Evolutionary conservation across 371 early-diverging fungal species (phyloP), one percentile per base, ranked within the genome.

Genomic region (Haplosporangium sp.): DNA sequence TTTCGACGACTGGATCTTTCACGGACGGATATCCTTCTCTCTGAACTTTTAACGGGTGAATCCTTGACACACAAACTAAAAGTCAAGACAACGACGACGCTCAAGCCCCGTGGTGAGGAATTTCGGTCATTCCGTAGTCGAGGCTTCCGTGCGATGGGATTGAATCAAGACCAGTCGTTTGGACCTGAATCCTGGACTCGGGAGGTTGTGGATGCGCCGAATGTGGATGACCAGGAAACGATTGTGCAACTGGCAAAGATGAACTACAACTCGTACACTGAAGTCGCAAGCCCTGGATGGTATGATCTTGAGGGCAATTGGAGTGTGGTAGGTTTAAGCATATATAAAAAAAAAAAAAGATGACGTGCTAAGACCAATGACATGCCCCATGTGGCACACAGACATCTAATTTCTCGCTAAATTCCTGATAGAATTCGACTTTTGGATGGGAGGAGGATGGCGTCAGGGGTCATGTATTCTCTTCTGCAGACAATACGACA

Each of bases 361-460:
- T 48, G 48, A 1, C 10, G 43, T 43, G 43, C 7, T 13, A 43
- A 16, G 9, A 48, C 16, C n/a, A n/a, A n/a, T n/a, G n/a, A n/a
- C n/a, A n/a, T n/a, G n/a, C n/a, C n/a, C n/a, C n/a, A n/a, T n/a
- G n/a, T n/a, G n/a, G n/a, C n/a, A n/a, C n/a, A n/a, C n/a, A n/a
- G n/a, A n/a, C 48, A 7, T n/a, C n/a, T 2, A 16, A 48, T 43
- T 54, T 38, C 7, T 14, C 23, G 10, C 2, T 45, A n/a, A n/a
- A n/a, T 43, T 5, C 36, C 23, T 50, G n/a, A 21, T 81, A 93
- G 90, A 91, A 90, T 59, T 81, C 83, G 21, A 85, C 91, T 5
- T 96, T 96, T 86, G 97, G 97, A 0, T 98, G 96, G 98, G 87
- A 87, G 42, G 80, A 83, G 5, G 91, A 93, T 76, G 95, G 95